Percentiles rank a stretch among this genome's conserved stretches.
Conservation (phyloP, 2,329 filamentous ascomycete genomes). For the Chaetomium strumarium region DNA sequence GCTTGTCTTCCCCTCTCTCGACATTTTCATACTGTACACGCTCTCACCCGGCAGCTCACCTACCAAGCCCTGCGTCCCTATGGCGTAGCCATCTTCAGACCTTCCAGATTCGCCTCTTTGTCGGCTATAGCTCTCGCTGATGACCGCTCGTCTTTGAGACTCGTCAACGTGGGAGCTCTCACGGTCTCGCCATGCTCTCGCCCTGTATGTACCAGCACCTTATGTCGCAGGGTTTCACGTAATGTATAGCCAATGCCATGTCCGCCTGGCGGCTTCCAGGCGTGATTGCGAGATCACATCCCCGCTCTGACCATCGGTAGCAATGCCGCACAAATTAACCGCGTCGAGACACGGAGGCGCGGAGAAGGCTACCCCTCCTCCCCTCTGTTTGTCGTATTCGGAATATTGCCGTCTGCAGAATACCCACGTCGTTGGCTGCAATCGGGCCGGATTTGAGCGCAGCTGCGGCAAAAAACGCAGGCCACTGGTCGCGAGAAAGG, state of each 20-base stretch:
- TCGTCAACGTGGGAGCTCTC: neutral
- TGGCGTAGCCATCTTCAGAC: constrained; percentile 2
- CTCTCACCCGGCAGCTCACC: neutral
- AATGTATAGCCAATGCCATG: constrained; percentile 1
- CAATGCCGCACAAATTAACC: neutral
- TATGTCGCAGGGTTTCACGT: constrained; percentile 1
- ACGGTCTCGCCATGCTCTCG: constrained; percentile 4
- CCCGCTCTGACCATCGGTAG: constrained; percentile 1
- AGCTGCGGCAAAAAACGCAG: constrained; percentile 1
- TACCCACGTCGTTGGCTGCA: constrained; percentile 1
- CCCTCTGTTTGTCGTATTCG: constrained; percentile 3
- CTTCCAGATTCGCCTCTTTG: constrained; percentile 6
- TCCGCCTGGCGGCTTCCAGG: constrained; percentile 4
- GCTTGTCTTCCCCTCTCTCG: too few species aligned
- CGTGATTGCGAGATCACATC: constrained; percentile 1
- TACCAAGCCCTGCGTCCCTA: neutral
- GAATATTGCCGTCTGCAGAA: neutral
- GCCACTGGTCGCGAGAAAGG: constrained; percentile 1
- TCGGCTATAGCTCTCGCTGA: constrained; percentile 4
- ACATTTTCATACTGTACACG: too few species aligned
- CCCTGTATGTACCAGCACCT: constrained; percentile 1
- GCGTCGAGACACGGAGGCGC: constrained; percentile 2
- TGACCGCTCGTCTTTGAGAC: constrained; percentile 2
- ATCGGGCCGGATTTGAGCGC: constrained; percentile 3
- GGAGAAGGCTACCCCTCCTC: constrained; percentile 2